Evolutionary conservation across 1,139 yeast genomes (phyloP).

Genomic region (Blastobotrys malaysiensis): DNA sequence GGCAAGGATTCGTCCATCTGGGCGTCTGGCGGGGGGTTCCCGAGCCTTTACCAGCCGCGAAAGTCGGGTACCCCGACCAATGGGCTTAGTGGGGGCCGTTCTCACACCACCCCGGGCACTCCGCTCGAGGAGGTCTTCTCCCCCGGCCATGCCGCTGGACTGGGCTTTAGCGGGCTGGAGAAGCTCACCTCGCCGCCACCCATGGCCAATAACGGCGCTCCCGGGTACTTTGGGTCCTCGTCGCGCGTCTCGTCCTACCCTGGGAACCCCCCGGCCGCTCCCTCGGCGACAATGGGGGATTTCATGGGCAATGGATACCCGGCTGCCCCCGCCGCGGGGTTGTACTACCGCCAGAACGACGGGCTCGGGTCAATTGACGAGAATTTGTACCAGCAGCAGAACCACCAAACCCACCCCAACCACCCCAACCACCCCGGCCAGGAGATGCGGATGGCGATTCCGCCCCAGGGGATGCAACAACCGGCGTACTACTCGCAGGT

Average conservation of each 20-base stretch:
- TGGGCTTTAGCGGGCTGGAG: conserved; percentile 7
- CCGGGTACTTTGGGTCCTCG: not conserved
- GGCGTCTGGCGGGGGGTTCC: conserved; percentile 10
- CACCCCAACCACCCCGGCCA: not conserved
- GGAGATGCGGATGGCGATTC: not conserved
- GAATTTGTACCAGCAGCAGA: not conserved
- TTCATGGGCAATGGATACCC: not conserved
- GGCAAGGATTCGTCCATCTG: conserved; percentile 15
- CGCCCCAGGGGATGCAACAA: conserved; percentile 11
- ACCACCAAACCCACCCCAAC: too few relatives aligned
- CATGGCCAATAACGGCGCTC: conserved; percentile 7
- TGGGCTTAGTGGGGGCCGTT: conserved; percentile 4
- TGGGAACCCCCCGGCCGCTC: conserved; percentile 4
- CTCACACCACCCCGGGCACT: conserved; percentile 18
- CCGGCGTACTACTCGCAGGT: conserved; percentile 2
- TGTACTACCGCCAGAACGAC: not conserved
- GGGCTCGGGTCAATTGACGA: not conserved
- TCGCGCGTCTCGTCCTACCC: conserved; percentile 1
- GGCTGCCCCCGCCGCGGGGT: not conserved
- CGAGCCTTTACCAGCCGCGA: conserved; percentile 11
- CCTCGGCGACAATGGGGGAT: not conserved
- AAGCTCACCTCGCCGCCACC: conserved; percentile 3
- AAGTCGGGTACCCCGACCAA: conserved; percentile 6
- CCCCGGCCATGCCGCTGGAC: conserved; percentile 3
- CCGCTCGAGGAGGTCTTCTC: conserved; percentile 12